Evolutionary conservation across 2,329 filamentous ascomycete species (phyloP).

Genomic region (Xylariales sp.): DNA sequence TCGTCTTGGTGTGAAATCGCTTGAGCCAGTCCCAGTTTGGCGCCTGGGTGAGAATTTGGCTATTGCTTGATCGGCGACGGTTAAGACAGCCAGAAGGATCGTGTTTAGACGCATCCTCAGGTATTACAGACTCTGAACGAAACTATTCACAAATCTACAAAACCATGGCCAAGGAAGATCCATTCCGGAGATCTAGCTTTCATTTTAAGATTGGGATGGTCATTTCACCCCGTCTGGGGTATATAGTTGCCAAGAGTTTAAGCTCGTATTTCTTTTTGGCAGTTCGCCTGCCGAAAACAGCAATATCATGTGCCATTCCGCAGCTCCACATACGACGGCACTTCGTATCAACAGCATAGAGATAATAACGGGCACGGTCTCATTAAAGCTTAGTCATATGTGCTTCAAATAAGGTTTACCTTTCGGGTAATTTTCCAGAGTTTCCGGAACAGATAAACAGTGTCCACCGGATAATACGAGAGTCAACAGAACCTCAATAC

Average conservation of each 20-base stretch:
- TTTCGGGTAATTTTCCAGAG: too few relatives aligned
- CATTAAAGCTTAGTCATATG: background rate
- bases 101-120: background rate
- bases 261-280: background rate
- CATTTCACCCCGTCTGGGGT: too few relatives aligned
- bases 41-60: background rate
- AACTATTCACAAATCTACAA: background rate
- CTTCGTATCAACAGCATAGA: too few relatives aligned
- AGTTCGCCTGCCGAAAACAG: background rate
- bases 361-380: background rate
- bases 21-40: conserved; percentile 1
- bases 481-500: too few relatives aligned
- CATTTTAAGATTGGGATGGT: too few relatives aligned
- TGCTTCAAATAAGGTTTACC: too few relatives aligned
- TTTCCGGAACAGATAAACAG: too few relatives aligned
- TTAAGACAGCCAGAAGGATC: background rate
- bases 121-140: background rate
- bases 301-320: too few relatives aligned
- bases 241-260: background rate
- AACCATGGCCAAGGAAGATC: background rate
- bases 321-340: too few relatives aligned
- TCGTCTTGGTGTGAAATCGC: conserved; percentile 13
- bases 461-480: too few relatives aligned
- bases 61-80: background rate
- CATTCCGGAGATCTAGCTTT: background rate